A percentile compares a stretch with the other conserved stretches of the same genome.
phyloP scores from a whole-genome alignment of 176 grass and related monocot genomes.

The Carex kokanica region DNA sequence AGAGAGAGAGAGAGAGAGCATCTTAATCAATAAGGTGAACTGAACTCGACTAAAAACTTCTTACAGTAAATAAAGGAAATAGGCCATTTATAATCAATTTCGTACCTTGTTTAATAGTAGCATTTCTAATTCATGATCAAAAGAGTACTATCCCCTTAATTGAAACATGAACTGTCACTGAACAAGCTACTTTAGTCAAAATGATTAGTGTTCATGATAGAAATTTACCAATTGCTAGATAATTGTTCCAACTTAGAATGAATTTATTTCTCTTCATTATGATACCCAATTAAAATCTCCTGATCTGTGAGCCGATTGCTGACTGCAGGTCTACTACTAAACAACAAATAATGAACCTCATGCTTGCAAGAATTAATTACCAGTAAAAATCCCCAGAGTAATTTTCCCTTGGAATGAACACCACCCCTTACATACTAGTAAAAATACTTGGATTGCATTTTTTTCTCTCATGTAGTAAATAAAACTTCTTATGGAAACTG shows the following conservation, averaged over 20 bases:
- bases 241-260: not conserved
- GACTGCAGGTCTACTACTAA: not conserved
- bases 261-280: not conserved
- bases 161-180: not conserved
- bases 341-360: not conserved
- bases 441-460: not conserved
- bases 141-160: not conserved
- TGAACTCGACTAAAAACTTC: not conserved
- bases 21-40: not conserved
- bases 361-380: not conserved
- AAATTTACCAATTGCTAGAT: not conserved
- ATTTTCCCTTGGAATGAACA: not conserved
- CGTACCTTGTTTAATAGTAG: not conserved
- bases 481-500: not conserved
- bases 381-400: not conserved
- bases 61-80: not conserved
- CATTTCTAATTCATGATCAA: not conserved
- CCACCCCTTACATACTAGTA: not conserved
- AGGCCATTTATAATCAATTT: not conserved
- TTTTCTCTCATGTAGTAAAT: not conserved
- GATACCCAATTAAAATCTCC: not conserved
- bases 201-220: not conserved
- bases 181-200: not conserved
- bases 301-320: not conserved
- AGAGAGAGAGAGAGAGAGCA: not conserved